These are phyloP conservation scores for Phytophthora parvispora DNA, from an alignment of 352 stramenopile species.

Conservation along the genomic window DNA sequence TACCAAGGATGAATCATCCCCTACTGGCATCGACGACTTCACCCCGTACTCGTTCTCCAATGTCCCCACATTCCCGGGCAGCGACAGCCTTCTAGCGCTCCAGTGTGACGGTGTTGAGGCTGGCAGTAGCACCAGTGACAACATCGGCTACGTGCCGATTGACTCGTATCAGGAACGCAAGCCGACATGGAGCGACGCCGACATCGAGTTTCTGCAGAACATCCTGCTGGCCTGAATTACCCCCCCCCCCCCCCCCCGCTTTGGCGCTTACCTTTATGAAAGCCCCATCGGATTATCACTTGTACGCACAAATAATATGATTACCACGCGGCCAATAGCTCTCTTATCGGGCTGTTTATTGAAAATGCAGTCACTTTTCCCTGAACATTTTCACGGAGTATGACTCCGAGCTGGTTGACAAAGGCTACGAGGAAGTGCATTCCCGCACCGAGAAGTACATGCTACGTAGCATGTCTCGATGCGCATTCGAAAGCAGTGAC, in stretches of 20 bases:
- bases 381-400: no score
- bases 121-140: conserved; percentile 40
- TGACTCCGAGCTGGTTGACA: no score
- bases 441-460: no score
- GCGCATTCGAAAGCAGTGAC: no score
- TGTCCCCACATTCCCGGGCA: conserved; percentile 30
- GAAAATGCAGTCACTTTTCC: no score
- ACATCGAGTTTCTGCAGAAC: conserved; percentile 84
- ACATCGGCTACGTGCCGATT: conserved; percentile 55
- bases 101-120: conserved; percentile 35
- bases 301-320: conserved; percentile 14
- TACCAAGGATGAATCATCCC: conserved; percentile 38
- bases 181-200: conserved; percentile 80
- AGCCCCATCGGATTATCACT: conserved; percentile 29
- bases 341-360: no score
- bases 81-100: conserved; percentile 2
- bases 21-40: conserved; percentile 74
- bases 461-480: no score
- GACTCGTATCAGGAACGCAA: conserved; percentile 61
- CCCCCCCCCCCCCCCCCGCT: conserved; percentile 14
- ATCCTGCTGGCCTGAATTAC: conserved; percentile 63
- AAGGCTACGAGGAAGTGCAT: no score
- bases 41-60: conserved; percentile 57
- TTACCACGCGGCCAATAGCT: no score
- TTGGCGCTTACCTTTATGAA: conserved; percentile 40